phyloP scores from a whole-genome alignment of 2,329 filamentous ascomycete species.

The Ophiostoma piceae region DNA sequence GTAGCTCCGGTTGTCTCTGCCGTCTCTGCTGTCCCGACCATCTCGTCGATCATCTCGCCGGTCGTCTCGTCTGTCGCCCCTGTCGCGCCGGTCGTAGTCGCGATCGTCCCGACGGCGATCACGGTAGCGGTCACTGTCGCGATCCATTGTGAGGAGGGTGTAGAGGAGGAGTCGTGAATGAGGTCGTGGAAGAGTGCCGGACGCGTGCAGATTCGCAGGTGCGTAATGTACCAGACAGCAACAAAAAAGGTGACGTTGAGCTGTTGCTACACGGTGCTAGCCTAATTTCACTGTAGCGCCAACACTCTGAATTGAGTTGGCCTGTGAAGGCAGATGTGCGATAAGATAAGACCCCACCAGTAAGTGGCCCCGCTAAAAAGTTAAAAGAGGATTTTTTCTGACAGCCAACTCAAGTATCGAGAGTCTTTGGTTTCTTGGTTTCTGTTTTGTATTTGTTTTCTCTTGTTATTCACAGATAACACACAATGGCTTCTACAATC shows the following conservation, averaged over 20 bases:
- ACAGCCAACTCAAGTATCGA: slow-evolving; percentile 4
- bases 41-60: slow-evolving; percentile 15
- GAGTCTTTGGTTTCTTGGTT: slow-evolving; percentile 4
- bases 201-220: not conserved
- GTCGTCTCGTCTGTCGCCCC: slow-evolving; percentile 8
- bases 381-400: slow-evolving; percentile 30
- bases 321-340: slow-evolving; percentile 15
- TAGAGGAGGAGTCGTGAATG: too few species aligned
- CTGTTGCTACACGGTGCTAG: not conserved
- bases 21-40: not conserved
- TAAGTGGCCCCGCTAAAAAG: slow-evolving; percentile 34
- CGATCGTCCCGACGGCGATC: slow-evolving; percentile 30
- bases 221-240: not conserved
- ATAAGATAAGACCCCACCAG: slow-evolving; percentile 37
- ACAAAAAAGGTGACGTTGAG: not conserved
- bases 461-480: not conserved
- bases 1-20: slow-evolving; percentile 4
- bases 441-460: too few species aligned
- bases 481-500: slow-evolving; percentile 47
- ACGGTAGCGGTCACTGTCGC: slow-evolving; percentile 31
- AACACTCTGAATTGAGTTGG: not conserved
- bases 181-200: not conserved
- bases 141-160: slow-evolving; percentile 18
- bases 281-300: slow-evolving; percentile 7
- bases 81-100: slow-evolving; percentile 16